Conservation (phyloP, 1,284 basidiomycete species). For the Heterobasidion occidentale region DNA sequence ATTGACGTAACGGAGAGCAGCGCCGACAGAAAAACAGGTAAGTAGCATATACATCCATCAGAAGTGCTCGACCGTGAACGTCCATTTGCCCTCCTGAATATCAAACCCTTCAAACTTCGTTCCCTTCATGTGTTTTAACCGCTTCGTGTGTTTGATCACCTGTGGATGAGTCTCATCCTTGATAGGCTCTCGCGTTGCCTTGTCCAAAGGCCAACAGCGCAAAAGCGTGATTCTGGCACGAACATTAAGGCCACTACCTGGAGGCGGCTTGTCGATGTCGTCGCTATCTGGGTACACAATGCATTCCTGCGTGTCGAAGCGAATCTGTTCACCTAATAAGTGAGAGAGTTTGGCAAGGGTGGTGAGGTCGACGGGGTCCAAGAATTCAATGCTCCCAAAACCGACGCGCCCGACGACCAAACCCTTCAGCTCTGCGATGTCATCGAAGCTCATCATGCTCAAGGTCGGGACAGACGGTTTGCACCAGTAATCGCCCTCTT, state of each 20-base stretch:
- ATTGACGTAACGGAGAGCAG: not conserved
- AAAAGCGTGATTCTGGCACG: slow-evolving; percentile 76
- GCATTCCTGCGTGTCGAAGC: slow-evolving; percentile 89
- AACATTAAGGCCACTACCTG: slow-evolving; percentile 87
- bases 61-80: slow-evolving; percentile 92
- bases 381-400: slow-evolving; percentile 86
- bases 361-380: slow-evolving; percentile 90
- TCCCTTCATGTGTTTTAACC: slow-evolving; percentile 79
- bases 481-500: slow-evolving; percentile 88
- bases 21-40: not conserved
- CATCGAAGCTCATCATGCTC: slow-evolving; percentile 60
- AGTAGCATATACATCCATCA: slow-evolving; percentile 20
- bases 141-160: slow-evolving; percentile 74
- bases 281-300: slow-evolving; percentile 89
- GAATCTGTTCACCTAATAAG: slow-evolving; percentile 82
- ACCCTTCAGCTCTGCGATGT: slow-evolving; percentile 63
- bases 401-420: slow-evolving; percentile 88
- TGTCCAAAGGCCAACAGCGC: slow-evolving; percentile 86
- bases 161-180: slow-evolving; percentile 75
- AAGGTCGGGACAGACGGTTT: slow-evolving; percentile 71
- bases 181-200: slow-evolving; percentile 86
- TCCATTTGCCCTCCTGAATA: slow-evolving; percentile 81
- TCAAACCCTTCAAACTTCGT: slow-evolving; percentile 86
- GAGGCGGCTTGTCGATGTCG: slow-evolving; percentile 70
- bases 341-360: slow-evolving; percentile 74